Conservation (phyloP, 768 basidiomycete species). For the Leccinellum luteum region DNA sequence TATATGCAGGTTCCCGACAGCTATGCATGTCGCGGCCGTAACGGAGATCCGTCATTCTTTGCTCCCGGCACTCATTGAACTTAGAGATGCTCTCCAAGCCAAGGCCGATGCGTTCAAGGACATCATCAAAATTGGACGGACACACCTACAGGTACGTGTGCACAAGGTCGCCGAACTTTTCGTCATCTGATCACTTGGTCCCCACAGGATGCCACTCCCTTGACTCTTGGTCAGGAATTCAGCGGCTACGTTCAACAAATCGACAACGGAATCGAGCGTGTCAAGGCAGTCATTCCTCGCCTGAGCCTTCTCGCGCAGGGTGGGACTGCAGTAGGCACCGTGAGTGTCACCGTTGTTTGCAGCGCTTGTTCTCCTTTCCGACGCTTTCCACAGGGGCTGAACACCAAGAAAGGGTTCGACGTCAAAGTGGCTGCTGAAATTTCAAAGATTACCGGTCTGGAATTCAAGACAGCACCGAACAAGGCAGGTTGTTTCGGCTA, state of each 20-base stretch:
- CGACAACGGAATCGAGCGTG: constrained; percentile 83
- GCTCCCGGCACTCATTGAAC: constrained; percentile 80
- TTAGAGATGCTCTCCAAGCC: constrained; percentile 78
- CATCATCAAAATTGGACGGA: constrained; percentile 98
- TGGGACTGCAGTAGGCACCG: constrained; percentile 97
- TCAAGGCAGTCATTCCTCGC: constrained; percentile 79
- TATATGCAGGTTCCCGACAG: constrained; percentile 84
- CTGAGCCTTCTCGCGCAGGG: constrained; percentile 92
- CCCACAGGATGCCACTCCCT: constrained; percentile 87
- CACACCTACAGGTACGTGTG: constrained; percentile 74
- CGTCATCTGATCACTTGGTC: not conserved
- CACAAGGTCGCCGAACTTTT: not conserved
- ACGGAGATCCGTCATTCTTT: constrained; percentile 78
- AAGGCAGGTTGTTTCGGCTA: constrained; percentile 56
- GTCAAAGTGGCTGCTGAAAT: constrained; percentile 91
- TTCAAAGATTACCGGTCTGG: constrained; percentile 83
- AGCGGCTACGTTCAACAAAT: constrained; percentile 97
- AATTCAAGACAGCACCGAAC: constrained; percentile 97
- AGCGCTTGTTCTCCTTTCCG: constrained; percentile 4
- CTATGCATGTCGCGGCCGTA: constrained; percentile 97
- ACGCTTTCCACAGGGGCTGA: constrained; percentile 67
- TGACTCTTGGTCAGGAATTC: constrained; percentile 98
- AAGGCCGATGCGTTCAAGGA: constrained; percentile 83
- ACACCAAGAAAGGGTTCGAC: constrained; percentile 96
- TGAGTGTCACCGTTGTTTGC: constrained; percentile 35